Percentiles rank a stretch among this genome's conserved stretches.
phyloP scores from a whole-genome alignment of 2,329 filamentous ascomycete genomes.

The Aspergillus viridinutans region DNA sequence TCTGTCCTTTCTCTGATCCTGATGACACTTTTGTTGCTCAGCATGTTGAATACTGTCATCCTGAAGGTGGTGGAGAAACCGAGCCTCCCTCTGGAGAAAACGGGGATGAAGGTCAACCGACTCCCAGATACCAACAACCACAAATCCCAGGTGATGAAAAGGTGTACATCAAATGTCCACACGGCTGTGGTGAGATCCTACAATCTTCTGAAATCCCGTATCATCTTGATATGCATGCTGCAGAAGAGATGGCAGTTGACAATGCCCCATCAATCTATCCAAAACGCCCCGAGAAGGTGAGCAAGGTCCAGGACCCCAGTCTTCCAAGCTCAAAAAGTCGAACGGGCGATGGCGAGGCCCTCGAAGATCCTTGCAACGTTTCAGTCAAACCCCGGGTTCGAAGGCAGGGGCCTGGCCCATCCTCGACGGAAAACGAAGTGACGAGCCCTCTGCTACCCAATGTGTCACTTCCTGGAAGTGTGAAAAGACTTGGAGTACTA shows the following conservation, averaged over 20 bases:
- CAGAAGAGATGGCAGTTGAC: slow-evolving; percentile 45
- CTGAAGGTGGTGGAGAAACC: slow-evolving; percentile 32
- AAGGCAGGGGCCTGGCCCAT: not conserved
- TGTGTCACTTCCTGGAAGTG: slow-evolving; percentile 4
- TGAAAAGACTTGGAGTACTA: slow-evolving; percentile 30
- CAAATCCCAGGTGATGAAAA: slow-evolving; percentile 1
- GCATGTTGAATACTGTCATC: slow-evolving; percentile 44
- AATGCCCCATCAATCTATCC: slow-evolving; percentile 23
- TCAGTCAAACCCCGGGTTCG: not conserved
- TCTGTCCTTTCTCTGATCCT: slow-evolving; percentile 42
- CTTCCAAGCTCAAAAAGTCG: not conserved
- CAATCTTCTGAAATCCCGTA: slow-evolving; percentile 50
- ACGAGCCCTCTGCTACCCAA: slow-evolving; percentile 2
- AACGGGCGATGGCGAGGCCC: not conserved
- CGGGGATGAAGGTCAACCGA: slow-evolving; percentile 1
- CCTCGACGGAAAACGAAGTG: not conserved
- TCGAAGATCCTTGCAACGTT: not conserved
- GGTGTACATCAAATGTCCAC: slow-evolving; percentile 52
- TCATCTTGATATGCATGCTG: slow-evolving; percentile 58
- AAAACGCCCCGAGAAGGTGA: not conserved
- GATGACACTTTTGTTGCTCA: slow-evolving; percentile 39
- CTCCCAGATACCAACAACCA: slow-evolving; percentile 3
- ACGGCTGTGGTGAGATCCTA: slow-evolving; percentile 59
- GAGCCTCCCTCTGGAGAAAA: slow-evolving; percentile 14
- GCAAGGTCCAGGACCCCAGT: not conserved